Base-by-base conservation (phyloP, 2,329 filamentous ascomycete species). In the Neurospora crassa region DNA sequence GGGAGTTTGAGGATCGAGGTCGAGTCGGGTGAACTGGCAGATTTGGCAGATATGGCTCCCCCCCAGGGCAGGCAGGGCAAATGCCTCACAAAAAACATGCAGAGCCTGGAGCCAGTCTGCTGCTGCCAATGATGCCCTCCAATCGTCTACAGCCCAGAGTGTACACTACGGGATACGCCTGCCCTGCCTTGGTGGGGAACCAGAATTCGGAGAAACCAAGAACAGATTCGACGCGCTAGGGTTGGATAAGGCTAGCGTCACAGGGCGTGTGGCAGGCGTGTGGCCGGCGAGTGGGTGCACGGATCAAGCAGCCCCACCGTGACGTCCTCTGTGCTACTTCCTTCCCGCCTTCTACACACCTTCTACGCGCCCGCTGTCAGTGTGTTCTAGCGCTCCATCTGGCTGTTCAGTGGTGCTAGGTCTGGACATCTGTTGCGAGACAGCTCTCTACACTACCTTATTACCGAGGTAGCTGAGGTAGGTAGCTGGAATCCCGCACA, bases 51-150 rank as follows among this genome's bases (percentile, higher is more conserved):
- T 59, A 34, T 59, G 47, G 47, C 47, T 12, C 12, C 53, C 12
- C 53, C 53, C 12, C 53, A 63, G 53, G 53, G 53, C 53, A 63
- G 53, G 43, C 53, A 73, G 73, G 72, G 70, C 71, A 75, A 75
- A 74, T 75, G 72, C 74, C 71, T 73, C 73, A 74, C 53, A 53
- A 53, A 53, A 53, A 53, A 29, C 47, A 53, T 53, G 47, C 47
- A 53, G 47, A 53, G 45, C 45, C 45, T 53, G 45, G 45, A 53
- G 45, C 45, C 45, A 53, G 20, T 16, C 20, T 24, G 47, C 20
- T 24, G 47, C 20, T 24, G 47, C 47, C 47, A 59, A 59, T 59
- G 47, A 24, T 20, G 20, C 11, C 45, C 45, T 24, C 47, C 47
- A 29, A 59, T 59, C n/a, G 43, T 20, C 43, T 11, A 20, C 43